Conservation (phyloP, 768 basidiomycete species). For the Melanogaster broomeanus region DNA sequence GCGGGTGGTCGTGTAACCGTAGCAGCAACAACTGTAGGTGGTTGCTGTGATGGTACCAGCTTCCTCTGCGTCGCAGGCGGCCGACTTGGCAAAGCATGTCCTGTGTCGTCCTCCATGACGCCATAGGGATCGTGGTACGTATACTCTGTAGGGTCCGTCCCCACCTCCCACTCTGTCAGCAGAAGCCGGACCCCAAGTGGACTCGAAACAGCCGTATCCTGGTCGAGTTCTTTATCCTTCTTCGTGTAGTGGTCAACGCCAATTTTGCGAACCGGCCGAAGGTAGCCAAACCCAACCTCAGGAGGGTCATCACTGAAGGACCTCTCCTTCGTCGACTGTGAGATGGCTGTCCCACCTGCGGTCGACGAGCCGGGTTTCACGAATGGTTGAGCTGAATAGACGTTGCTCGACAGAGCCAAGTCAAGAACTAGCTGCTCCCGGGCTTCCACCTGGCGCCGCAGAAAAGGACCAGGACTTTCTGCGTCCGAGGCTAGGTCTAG, state of each 20-base stretch:
- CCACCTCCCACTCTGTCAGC: conserved; percentile 68
- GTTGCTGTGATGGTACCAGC: conserved; percentile 27
- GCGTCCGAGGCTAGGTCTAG: conserved; percentile 45
- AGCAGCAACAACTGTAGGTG: conserved; percentile 43
- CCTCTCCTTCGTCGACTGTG: conserved; percentile 35
- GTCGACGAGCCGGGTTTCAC: conserved; percentile 16
- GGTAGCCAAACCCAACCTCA: conserved; percentile 60
- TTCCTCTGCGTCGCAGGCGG: conserved; percentile 20
- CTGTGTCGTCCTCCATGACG: conserved; percentile 23
- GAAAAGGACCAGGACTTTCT: conserved; percentile 39
- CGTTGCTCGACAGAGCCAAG: conserved; percentile 55
- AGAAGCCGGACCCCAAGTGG: conserved; percentile 63
- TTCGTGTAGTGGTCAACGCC: conserved; percentile 30
- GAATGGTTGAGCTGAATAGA: conserved; percentile 53
- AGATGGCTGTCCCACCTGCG: background rate
- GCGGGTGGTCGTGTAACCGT: conserved; percentile 22
- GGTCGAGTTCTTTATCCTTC: conserved; percentile 14
- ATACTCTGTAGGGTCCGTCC: conserved; percentile 51
- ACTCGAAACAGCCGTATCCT: conserved; percentile 27
- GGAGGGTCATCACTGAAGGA: conserved; percentile 58
- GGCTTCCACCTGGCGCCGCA: conserved; percentile 52
- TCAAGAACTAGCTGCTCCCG: conserved; percentile 66
- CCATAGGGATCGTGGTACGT: conserved; percentile 59
- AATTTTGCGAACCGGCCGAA: conserved; percentile 48
- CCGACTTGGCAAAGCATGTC: conserved; percentile 5